These are phyloP conservation scores for Lotmaria passim DNA, from an alignment of 208 protist genomes.

Conservation along the genomic window DNA sequence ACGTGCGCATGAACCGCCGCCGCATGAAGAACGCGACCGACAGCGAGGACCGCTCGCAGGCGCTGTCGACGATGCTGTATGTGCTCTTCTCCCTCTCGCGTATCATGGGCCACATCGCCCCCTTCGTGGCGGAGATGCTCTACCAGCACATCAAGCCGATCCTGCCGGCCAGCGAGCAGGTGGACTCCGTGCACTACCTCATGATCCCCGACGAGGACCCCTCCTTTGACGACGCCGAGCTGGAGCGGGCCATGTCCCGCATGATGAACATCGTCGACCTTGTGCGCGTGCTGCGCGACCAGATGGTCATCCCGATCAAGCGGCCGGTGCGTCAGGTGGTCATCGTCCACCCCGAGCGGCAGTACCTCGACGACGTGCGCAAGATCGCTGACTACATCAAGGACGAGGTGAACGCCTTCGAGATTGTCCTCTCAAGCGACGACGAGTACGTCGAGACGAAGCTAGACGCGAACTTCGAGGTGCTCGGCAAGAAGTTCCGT, in stretches of 20 bases:
- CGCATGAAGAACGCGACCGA: conserved; percentile 93
- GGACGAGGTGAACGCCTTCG: conserved; percentile 93
- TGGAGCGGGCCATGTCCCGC: conserved; percentile 86
- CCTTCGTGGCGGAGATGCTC: conserved; percentile 98
- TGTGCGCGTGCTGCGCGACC: conserved; percentile 94
- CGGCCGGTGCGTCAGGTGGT: conserved; percentile 91
- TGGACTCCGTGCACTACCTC: conserved; percentile 94
- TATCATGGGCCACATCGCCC: conserved; percentile 98
- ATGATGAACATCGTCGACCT: conserved; percentile 94
- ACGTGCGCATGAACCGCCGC: conserved; percentile 97
- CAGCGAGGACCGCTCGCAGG: conserved; percentile 75
- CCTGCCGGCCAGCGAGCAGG: conserved; percentile 82
- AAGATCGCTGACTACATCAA: conserved; percentile 90
- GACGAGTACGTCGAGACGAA: conserved; percentile 86
- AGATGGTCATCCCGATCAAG: conserved; percentile 92
- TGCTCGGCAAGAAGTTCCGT: conserved; percentile 87
- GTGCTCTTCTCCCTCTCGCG: conserved; percentile 92
- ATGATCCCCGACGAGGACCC: conserved; percentile 90
- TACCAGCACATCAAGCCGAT: conserved; percentile 97
- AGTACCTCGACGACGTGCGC: conserved; percentile 79
- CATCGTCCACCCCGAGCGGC: conserved; percentile 81
- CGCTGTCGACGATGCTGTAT: conserved; percentile 92
- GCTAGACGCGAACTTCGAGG: conserved; percentile 91
- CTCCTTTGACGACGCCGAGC: conserved; percentile 60
- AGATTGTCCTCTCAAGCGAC: conserved; percentile 71